Evolutionary conservation across 1,284 basidiomycete species (phyloP), one percentile per base, ranked within the genome.

Genomic region (Coniferiporia weirii): DNA sequence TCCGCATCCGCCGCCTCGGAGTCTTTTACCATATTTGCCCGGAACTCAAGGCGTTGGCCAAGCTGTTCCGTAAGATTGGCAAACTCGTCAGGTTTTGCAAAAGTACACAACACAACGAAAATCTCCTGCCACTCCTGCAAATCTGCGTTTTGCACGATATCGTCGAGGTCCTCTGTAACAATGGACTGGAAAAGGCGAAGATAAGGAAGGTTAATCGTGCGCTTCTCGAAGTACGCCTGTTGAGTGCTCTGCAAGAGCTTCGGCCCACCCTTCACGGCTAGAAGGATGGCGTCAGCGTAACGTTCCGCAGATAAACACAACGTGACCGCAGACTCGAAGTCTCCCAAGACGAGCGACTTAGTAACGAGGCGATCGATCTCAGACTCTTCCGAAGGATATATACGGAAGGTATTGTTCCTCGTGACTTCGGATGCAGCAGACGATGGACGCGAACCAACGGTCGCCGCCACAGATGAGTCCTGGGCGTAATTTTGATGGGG

Each of bases 61-160:
- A 99, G 85, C 70, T 96, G 93, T 71, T 98, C 96, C 1, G 91
- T 87, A 6, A 99, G 79, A 48, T 82, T 80, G 20, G 87, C 76
- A 69, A 98, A 99, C 67, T 98, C 94, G 43, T 93, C 87, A 55
- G 82, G 76, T 63, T 78, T 83, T 1, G 96, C 95, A 72, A 95
- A 99, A 0, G 96, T 98, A 77, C 95, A 98, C 13, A 98, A 73
- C 2, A 99, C 93, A 50, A 98, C 95, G 67, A 99, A 98, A 60
- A 96, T 92, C 73, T 98, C 96, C 64, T 91, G 87, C 97, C 96
- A 99, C 71, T 99, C 95, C 57, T 84, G 78, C 45, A 98, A 72
- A 67, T 99, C 95, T 15, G 95, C 96, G 68, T 98, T 97, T 71
- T 97, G 94, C 1, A 97, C 94, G 60, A 98, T 87, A 73, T 97